These are phyloP conservation scores for Russula sp. DNA, from an alignment of 768 basidiomycete species.

Conservation along the genomic window DNA sequence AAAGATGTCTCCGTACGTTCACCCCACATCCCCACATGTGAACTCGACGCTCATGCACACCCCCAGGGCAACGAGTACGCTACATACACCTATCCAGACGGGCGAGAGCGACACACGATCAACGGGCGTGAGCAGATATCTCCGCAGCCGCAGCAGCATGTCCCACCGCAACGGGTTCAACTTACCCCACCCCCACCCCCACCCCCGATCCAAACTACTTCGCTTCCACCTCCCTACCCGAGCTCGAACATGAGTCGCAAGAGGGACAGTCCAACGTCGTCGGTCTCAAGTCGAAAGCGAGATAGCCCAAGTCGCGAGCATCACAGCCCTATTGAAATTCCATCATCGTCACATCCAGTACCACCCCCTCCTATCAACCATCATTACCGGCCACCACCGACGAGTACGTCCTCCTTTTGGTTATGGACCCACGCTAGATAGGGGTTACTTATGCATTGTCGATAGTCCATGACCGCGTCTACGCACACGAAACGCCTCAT, in stretches of 20 bases:
- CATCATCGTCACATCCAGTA: slow-evolving; percentile 3
- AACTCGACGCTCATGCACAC: slow-evolving; percentile 14
- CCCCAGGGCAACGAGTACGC: slow-evolving; percentile 69
- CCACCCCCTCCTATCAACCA: slow-evolving; percentile 7
- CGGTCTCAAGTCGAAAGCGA: slow-evolving; percentile 7
- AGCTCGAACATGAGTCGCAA: slow-evolving; percentile 5
- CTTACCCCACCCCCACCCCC: slow-evolving; percentile 6
- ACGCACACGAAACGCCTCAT: slow-evolving; percentile 10
- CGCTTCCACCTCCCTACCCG: neutral
- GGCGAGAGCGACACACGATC: slow-evolving; percentile 54
- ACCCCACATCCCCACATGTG: neutral
- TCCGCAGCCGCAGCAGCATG: neutral
- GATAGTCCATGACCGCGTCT: slow-evolving; percentile 2
- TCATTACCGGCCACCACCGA: slow-evolving; percentile 3
- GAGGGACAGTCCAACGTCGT: slow-evolving; percentile 11
- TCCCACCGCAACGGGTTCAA: neutral
- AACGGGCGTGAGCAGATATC: slow-evolving; percentile 50
- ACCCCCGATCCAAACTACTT: slow-evolving; percentile 10
- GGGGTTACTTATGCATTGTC: slow-evolving; percentile 4
- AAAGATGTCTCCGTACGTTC: slow-evolving; percentile 47
- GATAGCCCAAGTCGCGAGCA: slow-evolving; percentile 15
- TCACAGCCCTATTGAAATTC: slow-evolving; percentile 13
- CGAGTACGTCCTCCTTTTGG: neutral
- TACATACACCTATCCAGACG: slow-evolving; percentile 57
- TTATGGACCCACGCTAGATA: neutral